These are phyloP conservation scores for Penicillium sclerotiorum DNA, from an alignment of 2,329 filamentous ascomycete species.

Conservation along the genomic window DNA sequence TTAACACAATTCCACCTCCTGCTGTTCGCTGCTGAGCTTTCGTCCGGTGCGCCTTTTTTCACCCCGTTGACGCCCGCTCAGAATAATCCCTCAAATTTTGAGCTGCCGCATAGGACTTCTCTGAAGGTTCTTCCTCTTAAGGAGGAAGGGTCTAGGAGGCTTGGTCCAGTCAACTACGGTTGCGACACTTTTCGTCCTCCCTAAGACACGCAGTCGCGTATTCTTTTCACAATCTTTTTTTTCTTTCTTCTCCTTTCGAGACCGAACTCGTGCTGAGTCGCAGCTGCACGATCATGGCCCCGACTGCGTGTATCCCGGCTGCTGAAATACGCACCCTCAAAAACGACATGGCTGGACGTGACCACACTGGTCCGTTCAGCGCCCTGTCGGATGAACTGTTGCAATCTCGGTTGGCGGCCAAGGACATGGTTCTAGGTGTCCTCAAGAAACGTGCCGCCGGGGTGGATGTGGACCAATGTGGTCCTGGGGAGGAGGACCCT, in stretches of 20 bases:
- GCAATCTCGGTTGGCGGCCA: constrained; percentile 57
- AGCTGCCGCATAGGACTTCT: constrained; percentile 99
- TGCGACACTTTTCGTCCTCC: constrained; percentile 94
- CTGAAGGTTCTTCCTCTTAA: constrained; percentile 98
- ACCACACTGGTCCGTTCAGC: constrained; percentile 35
- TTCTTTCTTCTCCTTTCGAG: constrained; percentile 20
- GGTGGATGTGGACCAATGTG: constrained; percentile 85
- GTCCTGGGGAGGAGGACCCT: constrained; percentile 90
- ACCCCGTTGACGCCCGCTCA: constrained; percentile 38
- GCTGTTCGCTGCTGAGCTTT: constrained; percentile 29
- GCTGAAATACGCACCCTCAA: constrained; percentile 47
- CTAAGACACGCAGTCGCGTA: constrained; percentile 65
- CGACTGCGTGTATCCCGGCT: constrained; percentile 62
- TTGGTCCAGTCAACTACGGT: constrained; percentile 88
- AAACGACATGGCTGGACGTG: constrained; percentile 33
- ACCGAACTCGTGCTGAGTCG: constrained; percentile 31
- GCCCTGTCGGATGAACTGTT: constrained; percentile 49
- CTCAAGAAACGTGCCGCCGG: constrained; percentile 80
- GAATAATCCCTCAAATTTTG: constrained; percentile 64
- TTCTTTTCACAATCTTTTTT: constrained; percentile 19
- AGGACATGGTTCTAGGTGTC: constrained; percentile 82
- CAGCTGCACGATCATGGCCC: constrained; percentile 67
- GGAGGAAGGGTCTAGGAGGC: constrained; percentile 99
- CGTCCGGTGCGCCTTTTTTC: constrained; percentile 44
- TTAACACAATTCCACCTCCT: constrained; percentile 53